Base-by-base conservation (phyloP, 768 basidiomycete genomes). In the Leucocoprinus birnbaumii region DNA sequence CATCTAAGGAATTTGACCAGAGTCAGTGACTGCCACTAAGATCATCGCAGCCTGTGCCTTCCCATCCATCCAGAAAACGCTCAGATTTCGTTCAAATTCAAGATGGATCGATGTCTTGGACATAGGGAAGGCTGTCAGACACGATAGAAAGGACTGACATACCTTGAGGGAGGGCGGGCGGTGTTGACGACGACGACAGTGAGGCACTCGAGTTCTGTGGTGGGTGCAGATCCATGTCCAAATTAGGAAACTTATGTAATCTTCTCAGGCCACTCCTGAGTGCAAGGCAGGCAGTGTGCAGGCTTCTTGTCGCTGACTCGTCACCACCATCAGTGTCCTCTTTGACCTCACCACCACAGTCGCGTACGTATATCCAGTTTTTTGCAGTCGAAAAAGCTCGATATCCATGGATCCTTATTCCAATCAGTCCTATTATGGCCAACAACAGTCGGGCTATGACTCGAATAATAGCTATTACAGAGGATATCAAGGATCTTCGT, bases 401-500 rank as follows among this genome's bases (percentile, higher is more conserved):
- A 59, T 66, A 71, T 53, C 45, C 57, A 80, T 79, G 77, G 74
- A 80, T 58, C 71, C 71, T n/a, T 70, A 73, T 54, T 63, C 65
- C 38, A 72, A 72, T 55, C 67, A 77, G 46, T 74, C 76, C 60
- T 80, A 82, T 46, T 78, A 80, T 63, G 62, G 65, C 55, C 78
- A 82, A 60, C 78, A 83, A 57, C 76, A 79, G 59, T 68, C 73
- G 25, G 68, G 68, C 25, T 72, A 75, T 53, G 89, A 89, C 68
- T 80, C 84, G 45, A 91, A 91, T n/a, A n/a, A n/a, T 66, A 87
- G 88, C 37, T 91, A 92, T 68, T 86, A 89, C 63, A 89, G 87
- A 65, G 84, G 86, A 40, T 91, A 91, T 70, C 82, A 77, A 65
- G 88, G 87, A 13, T 86, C 90, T 21, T n/a, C 47, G 11, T 55